A percentile compares a stretch with the other conserved stretches of the same genome.
Evolutionary conservation across 768 basidiomycete genomes (phyloP).

Genomic region (Rhodotorula babjevae): DNA sequence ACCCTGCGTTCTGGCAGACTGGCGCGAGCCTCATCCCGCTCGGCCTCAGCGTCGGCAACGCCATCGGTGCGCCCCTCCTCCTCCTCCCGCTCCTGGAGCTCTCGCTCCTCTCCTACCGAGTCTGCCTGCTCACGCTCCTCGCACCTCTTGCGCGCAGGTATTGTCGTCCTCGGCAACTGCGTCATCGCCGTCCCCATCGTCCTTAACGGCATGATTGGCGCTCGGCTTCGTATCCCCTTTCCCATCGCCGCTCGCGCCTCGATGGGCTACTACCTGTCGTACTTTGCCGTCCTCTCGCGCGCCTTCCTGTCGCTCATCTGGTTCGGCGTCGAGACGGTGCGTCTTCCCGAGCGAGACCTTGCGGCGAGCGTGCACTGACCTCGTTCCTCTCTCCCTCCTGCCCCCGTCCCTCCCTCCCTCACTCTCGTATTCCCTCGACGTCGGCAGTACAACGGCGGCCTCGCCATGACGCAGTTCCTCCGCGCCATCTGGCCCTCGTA

Average conservation of each 20-base stretch:
- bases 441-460: slow-evolving; percentile 28
- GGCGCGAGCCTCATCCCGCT: slow-evolving; percentile 27
- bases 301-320: slow-evolving; percentile 32
- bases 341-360: neutral
- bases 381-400: no score
- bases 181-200: slow-evolving; percentile 71
- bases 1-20: slow-evolving; percentile 26
- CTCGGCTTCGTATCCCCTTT: slow-evolving; percentile 56
- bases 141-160: slow-evolving; percentile 42
- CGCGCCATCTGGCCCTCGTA: slow-evolving; percentile 78
- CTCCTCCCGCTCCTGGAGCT: neutral
- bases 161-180: slow-evolving; percentile 66
- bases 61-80: slow-evolving; percentile 7
- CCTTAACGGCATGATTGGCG: slow-evolving; percentile 58
- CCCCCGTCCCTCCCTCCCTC: no score
- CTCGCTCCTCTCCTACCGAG: no score
- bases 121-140: neutral
- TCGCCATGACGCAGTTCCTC: slow-evolving; percentile 44
- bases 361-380: no score
- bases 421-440: neutral
- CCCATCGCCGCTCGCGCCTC: slow-evolving; percentile 75
- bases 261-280: slow-evolving; percentile 85
- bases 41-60: slow-evolving; percentile 10
- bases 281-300: slow-evolving; percentile 69
- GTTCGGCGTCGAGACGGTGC: slow-evolving; percentile 21